Conservation (phyloP, 2,329 filamentous ascomycete genomes). For the Periconia sp. region DNA sequence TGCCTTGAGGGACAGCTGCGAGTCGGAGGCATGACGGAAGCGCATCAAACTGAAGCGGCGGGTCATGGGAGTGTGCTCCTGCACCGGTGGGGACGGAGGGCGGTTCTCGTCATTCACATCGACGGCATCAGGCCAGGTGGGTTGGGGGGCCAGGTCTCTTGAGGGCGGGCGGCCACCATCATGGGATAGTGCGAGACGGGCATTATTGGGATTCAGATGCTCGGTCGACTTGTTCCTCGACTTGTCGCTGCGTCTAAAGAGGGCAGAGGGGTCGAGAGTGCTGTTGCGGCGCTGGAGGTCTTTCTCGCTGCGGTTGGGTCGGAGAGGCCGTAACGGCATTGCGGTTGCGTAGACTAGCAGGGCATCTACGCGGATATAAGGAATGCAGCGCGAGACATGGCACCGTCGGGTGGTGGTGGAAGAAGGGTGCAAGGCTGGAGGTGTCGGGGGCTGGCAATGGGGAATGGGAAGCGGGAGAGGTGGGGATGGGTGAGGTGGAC, state of each 20-base stretch:
- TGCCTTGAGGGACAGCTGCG: slow-evolving; percentile 76
- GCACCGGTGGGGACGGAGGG: slow-evolving; percentile 34
- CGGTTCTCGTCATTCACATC: slow-evolving; percentile 18
- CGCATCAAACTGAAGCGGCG: slow-evolving; percentile 70
- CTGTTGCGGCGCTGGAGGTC: slow-evolving; percentile 49
- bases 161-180: slow-evolving; percentile 36
- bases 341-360: slow-evolving; percentile 33
- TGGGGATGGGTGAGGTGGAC: neutral
- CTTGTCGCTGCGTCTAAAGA: slow-evolving; percentile 41
- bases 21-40: slow-evolving; percentile 91
- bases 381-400: slow-evolving; percentile 31
- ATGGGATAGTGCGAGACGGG: slow-evolving; percentile 34
- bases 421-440: slow-evolving; percentile 7
- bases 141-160: slow-evolving; percentile 25
- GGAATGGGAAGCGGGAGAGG: neutral
- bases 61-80: slow-evolving; percentile 41
- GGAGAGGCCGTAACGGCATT: slow-evolving; percentile 45
- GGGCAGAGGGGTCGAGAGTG: slow-evolving; percentile 43
- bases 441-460: slow-evolving; percentile 18
- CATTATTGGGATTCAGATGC: slow-evolving; percentile 21
- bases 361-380: slow-evolving; percentile 35
- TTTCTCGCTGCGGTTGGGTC: slow-evolving; percentile 42
- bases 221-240: slow-evolving; percentile 25
- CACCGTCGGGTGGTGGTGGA: slow-evolving; percentile 21
- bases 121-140: slow-evolving; percentile 12